A percentile compares a stretch with the other conserved stretches of the same genome.
These are phyloP conservation scores for Beta vulgaris DNA, from an alignment of 148 eudicot genomes.

Conservation along the genomic window DNA sequence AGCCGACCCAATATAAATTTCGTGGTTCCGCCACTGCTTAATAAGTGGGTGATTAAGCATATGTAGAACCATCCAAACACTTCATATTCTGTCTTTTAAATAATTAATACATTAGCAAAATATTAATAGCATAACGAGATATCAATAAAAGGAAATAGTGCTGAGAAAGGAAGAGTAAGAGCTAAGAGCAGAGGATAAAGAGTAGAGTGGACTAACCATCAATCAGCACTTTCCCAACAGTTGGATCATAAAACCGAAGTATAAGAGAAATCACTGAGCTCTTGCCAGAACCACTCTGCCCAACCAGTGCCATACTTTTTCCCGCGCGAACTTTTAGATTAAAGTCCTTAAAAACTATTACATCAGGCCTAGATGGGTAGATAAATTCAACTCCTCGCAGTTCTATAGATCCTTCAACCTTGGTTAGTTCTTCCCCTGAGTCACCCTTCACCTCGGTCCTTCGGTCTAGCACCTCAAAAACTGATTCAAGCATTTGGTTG, in stretches of 20 bases:
- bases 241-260: constrained; percentile 89
- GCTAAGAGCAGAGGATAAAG: neutral
- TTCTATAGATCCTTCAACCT: constrained; percentile 76
- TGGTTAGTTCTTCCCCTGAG: constrained; percentile 65
- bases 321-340: constrained; percentile 65
- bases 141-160: neutral
- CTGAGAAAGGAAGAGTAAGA: neutral
- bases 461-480: constrained; percentile 84
- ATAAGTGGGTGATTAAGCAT: too few species aligned
- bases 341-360: constrained; percentile 61
- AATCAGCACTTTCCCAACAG: constrained; percentile 68
- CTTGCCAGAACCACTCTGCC: constrained; percentile 97
- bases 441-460: constrained; percentile 57
- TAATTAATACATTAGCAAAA: too few species aligned
- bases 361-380: constrained; percentile 92
- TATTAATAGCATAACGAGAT: too few species aligned
- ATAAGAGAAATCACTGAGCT: constrained; percentile 86
- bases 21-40: too few species aligned
- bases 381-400: constrained; percentile 65
- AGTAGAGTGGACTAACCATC: constrained; percentile 54
- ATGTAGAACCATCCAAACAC: too few species aligned
- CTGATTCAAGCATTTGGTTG: constrained; percentile 89
- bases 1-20: too few species aligned
- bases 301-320: constrained; percentile 87
- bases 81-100: too few species aligned